phyloP scores from a whole-genome alignment of 2,329 filamentous ascomycete species.

The Penicillium decumbens region DNA sequence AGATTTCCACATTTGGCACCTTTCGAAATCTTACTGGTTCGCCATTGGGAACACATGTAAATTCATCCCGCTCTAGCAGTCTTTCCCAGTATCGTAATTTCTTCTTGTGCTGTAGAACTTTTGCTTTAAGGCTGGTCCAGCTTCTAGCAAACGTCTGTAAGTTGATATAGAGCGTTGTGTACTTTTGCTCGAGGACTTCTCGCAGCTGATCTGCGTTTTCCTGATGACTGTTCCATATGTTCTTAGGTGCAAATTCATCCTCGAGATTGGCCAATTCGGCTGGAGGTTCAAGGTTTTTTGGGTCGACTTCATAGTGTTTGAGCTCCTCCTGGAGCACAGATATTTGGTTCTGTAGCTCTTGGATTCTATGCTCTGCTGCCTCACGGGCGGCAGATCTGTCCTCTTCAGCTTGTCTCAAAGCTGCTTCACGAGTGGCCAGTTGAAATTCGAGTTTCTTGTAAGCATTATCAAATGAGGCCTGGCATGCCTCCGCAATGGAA shows the following conservation, averaged over 20 bases:
- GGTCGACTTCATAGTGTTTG: constrained; percentile 10
- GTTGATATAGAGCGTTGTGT: constrained; percentile 32
- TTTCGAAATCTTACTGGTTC: constrained; percentile 28
- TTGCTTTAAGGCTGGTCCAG: constrained; percentile 27
- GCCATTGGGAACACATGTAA: constrained; percentile 28
- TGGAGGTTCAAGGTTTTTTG: constrained; percentile 13
- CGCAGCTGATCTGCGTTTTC: constrained; percentile 14
- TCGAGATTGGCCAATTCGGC: constrained; percentile 18
- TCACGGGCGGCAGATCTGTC: constrained; percentile 18
- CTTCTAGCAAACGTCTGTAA: constrained; percentile 25
- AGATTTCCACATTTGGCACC: constrained; percentile 1
- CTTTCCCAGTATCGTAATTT: constrained; percentile 31
- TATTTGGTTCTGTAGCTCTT: constrained; percentile 22
- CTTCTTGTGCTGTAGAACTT: constrained; percentile 32
- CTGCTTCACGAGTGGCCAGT: constrained; percentile 21
- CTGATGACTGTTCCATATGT: constrained; percentile 11
- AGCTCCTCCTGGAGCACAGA: constrained; percentile 23
- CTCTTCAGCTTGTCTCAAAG: constrained; percentile 21
- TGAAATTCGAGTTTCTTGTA: constrained; percentile 24
- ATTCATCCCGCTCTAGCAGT: constrained; percentile 28
- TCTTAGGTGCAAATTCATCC: constrained; percentile 27
- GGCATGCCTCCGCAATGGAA: constrained; percentile 27
- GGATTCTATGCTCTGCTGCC: constrained; percentile 14
- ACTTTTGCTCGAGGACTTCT: constrained; percentile 26
- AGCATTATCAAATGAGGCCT: constrained; percentile 28